phyloP scores from a whole-genome alignment of 78 protist species.

The Polysphondylium violaceum region DNA sequence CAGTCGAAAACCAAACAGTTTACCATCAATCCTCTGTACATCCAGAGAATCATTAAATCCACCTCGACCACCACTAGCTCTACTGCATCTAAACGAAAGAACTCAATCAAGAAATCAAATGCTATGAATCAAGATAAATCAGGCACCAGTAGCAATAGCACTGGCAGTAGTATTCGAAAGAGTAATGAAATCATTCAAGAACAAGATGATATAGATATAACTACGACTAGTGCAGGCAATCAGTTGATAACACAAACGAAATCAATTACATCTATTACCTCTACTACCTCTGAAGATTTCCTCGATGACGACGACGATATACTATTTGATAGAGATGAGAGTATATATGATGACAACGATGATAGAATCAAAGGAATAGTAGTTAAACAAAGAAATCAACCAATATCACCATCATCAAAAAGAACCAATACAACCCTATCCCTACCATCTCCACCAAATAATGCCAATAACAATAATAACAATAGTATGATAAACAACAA shows the following conservation, averaged over 20 bases:
- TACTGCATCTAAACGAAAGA: slow-evolving; percentile 4
- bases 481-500: not conserved
- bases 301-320: not conserved
- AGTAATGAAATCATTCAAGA: not conserved
- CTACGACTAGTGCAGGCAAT: too few species aligned
- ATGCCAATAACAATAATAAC: not conserved
- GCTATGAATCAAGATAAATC: too few species aligned
- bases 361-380: too few species aligned
- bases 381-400: slow-evolving; percentile 5
- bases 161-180: not conserved
- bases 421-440: not conserved
- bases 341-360: not conserved
- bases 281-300: not conserved
- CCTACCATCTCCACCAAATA: slow-evolving; percentile 1
- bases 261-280: not conserved
- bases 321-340: not conserved
- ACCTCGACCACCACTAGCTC: not conserved
- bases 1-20: slow-evolving; percentile 64
- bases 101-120: not conserved
- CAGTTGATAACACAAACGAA: too few species aligned
- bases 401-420: not conserved
- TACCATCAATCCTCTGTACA: slow-evolving; percentile 56
- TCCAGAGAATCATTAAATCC: not conserved
- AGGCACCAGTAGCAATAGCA: slow-evolving; percentile 4
- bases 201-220: not conserved